Percentiles rank a stretch among this genome's conserved stretches.
Conservation (phyloP, 768 basidiomycete species). For the Psilocybe tampanensis region DNA sequence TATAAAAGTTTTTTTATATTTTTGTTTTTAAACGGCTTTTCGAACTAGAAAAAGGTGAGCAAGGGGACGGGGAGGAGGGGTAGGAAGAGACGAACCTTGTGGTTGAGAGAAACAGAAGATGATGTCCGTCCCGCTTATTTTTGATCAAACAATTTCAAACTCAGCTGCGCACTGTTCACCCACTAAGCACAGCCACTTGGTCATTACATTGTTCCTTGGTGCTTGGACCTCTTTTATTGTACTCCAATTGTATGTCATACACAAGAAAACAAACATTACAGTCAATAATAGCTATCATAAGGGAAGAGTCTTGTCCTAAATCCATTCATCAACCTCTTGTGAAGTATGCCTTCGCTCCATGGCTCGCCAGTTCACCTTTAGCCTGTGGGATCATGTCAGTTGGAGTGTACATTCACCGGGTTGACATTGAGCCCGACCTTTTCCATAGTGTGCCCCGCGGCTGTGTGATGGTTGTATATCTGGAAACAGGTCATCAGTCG, state of each 20-base stretch:
- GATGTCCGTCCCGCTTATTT: conserved; percentile 24
- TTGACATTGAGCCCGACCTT: conserved; percentile 52
- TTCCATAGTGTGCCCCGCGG: conserved; percentile 86
- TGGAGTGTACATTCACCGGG: background rate
- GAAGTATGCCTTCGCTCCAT: conserved; percentile 89
- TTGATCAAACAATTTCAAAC: conserved; percentile 43
- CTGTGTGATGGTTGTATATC: conserved; percentile 52
- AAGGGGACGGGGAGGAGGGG: conserved; percentile 2
- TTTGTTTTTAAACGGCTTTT: conserved; percentile 73
- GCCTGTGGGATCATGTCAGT: conserved; percentile 49
- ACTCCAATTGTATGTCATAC: background rate
- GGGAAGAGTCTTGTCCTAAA: conserved; percentile 5
- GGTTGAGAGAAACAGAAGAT: conserved; percentile 50
- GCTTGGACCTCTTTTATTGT: conserved; percentile 13
- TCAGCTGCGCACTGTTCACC: conserved; percentile 45
- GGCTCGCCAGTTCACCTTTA: conserved; percentile 77
- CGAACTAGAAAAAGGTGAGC: conserved; percentile 40
- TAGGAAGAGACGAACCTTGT: conserved; percentile 51
- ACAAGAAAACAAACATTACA: conserved; percentile 9
- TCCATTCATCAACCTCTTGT: conserved; percentile 61
- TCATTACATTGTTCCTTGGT: background rate
- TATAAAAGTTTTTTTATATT: conserved; percentile 59
- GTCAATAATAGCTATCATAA: conserved; percentile 1
- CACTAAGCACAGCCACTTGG: conserved; percentile 25
- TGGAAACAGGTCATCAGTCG: conserved; percentile 12